Percentiles rank a stretch among this genome's conserved stretches.
phyloP scores from a whole-genome alignment of 2,329 filamentous ascomycete species.

The Ophiostoma quercus region DNA sequence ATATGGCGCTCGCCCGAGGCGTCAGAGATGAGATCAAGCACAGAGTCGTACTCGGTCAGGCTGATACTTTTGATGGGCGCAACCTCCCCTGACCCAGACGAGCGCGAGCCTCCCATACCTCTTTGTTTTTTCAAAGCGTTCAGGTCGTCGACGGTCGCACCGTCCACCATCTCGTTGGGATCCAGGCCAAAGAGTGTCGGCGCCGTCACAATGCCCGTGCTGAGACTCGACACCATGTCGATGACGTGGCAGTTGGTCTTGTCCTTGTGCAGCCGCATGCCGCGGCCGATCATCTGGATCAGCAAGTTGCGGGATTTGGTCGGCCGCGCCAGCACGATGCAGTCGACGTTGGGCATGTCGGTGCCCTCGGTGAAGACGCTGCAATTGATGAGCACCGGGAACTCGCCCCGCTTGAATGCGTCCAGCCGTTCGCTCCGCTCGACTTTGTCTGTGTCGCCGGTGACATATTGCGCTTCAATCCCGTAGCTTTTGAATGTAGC shows the following conservation, averaged over 20 bases:
- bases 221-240: slow-evolving; percentile 85
- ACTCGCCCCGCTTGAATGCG: slow-evolving; percentile 69
- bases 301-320: slow-evolving; percentile 90
- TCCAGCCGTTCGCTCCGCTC: slow-evolving; percentile 66
- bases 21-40: slow-evolving; percentile 86
- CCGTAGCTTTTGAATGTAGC: slow-evolving; percentile 69
- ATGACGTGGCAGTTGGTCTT: slow-evolving; percentile 92
- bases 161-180: slow-evolving; percentile 67
- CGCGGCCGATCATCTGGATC: slow-evolving; percentile 95
- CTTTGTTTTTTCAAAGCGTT: slow-evolving; percentile 46
- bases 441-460: slow-evolving; percentile 67
- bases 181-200: slow-evolving; percentile 92
- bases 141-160: slow-evolving; percentile 60
- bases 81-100: neutral
- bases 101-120: slow-evolving; percentile 34
- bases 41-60: slow-evolving; percentile 85
- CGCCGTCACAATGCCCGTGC: slow-evolving; percentile 79
- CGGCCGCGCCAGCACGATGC: slow-evolving; percentile 78
- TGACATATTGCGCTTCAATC: slow-evolving; percentile 80
- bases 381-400: slow-evolving; percentile 87
- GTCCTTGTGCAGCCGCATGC: slow-evolving; percentile 73
- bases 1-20: slow-evolving; percentile 74
- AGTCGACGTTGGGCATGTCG: slow-evolving; percentile 96
- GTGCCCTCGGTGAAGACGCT: slow-evolving; percentile 97
- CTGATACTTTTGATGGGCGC: slow-evolving; percentile 50